Evolutionary conservation across 2,329 filamentous ascomycete genomes (phyloP).

Genomic region (Trichoderma atrobrunneum): DNA sequence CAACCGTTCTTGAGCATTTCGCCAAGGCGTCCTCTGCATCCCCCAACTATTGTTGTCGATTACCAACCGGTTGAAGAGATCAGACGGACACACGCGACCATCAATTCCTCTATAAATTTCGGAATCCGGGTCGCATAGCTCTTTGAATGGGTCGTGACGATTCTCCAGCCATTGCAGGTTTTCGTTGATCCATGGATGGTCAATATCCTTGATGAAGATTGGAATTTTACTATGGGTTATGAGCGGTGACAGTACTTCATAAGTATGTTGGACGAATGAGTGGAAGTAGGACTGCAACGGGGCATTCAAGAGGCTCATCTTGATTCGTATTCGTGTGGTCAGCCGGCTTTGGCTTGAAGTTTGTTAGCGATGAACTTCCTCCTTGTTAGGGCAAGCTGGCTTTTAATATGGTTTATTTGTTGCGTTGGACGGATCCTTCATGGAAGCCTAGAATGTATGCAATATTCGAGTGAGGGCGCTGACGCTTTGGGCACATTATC

Average conservation of each 20-base stretch:
- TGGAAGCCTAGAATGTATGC: background rate
- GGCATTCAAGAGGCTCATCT: background rate
- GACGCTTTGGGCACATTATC: background rate
- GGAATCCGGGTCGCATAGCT: background rate
- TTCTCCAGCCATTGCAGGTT: background rate
- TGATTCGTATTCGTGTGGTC: background rate
- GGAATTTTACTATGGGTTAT: background rate
- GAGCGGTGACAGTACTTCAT: background rate
- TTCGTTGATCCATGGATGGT: background rate
- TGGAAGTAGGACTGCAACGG: background rate
- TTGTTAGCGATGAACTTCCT: background rate
- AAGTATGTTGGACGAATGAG: background rate
- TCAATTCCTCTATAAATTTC: background rate
- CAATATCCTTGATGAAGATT: background rate
- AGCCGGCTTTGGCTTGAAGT: background rate
- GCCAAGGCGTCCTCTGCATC: background rate
- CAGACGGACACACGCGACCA: background rate
- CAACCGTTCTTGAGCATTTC: background rate
- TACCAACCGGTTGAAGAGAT: background rate
- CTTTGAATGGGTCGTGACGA: background rate
- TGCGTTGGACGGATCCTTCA: background rate
- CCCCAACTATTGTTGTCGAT: background rate
- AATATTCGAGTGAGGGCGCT: background rate
- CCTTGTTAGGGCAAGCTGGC: background rate
- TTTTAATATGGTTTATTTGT: background rate